These are phyloP conservation scores for Debaryomyces robertsiae DNA, from an alignment of 1,139 yeast genomes.

Conservation along the genomic window DNA sequence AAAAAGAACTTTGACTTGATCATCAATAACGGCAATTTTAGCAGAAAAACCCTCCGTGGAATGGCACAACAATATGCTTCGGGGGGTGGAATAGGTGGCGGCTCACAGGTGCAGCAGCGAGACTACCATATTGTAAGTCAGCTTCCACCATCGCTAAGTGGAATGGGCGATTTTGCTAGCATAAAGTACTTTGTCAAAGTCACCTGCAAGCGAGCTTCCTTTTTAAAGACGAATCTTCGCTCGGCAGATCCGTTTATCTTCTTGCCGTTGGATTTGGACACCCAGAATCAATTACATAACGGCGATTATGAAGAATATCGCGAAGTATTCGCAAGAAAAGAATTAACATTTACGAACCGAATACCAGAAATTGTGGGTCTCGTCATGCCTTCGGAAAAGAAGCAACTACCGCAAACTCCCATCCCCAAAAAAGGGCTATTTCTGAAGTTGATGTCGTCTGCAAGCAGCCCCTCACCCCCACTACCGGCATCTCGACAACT, in stretches of 20 bases:
- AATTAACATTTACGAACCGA: slow-evolving; percentile 38
- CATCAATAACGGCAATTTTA: slow-evolving; percentile 41
- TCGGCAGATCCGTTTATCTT: slow-evolving; percentile 54
- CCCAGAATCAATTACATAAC: slow-evolving; percentile 22
- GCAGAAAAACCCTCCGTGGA: slow-evolving; percentile 21
- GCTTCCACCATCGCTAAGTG: slow-evolving; percentile 61
- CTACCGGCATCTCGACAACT: background rate
- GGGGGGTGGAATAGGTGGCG: slow-evolving; percentile 2
- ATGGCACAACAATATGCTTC: slow-evolving; percentile 24
- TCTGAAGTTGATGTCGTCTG: slow-evolving; percentile 9
- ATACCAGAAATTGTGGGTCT: slow-evolving; percentile 51
- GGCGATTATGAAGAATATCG: slow-evolving; percentile 33
- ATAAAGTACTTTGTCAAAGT: slow-evolving; percentile 59
- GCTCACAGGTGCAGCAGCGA: slow-evolving; percentile 13
- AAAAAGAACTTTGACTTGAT: slow-evolving; percentile 33
- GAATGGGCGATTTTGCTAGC: slow-evolving; percentile 47
- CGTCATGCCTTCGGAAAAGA: slow-evolving; percentile 25
- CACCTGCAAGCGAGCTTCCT: slow-evolving; percentile 57
- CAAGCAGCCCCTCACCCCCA: slow-evolving; percentile 1
- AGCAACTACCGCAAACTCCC: slow-evolving; percentile 24
- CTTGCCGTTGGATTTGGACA: slow-evolving; percentile 51
- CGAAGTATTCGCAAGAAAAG: slow-evolving; percentile 46
- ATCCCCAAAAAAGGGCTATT: slow-evolving; percentile 1
- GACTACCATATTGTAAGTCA: slow-evolving; percentile 44
- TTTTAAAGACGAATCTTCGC: slow-evolving; percentile 53